Conservation (phyloP, 306 rosid species). For the Cicer pinnatifidum region DNA sequence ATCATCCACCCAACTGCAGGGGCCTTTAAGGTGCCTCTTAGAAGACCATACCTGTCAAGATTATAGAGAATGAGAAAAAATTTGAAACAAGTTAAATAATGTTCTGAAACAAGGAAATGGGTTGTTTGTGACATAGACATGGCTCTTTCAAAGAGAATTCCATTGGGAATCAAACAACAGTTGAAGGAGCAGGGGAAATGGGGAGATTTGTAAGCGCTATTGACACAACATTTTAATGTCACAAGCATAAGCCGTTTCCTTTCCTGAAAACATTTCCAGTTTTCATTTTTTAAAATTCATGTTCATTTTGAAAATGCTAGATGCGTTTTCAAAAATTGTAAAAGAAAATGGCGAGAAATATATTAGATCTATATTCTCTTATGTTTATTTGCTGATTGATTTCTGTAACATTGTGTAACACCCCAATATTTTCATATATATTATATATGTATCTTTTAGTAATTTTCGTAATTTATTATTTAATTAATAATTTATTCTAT, state of each 20-base stretch:
- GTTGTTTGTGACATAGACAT: neutral
- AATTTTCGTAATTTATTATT: too few species aligned
- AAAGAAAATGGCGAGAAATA: too few species aligned
- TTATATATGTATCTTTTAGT: too few species aligned
- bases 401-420: neutral
- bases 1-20: slow-evolving; percentile 99
- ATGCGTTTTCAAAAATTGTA: too few species aligned
- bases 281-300: too few species aligned
- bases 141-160: slow-evolving; percentile 3
- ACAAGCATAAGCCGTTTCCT: neutral
- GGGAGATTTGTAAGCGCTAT: slow-evolving; percentile 15
- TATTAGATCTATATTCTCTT: too few species aligned
- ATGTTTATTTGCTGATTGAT: neutral
- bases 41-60: slow-evolving; percentile 74
- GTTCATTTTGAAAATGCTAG: too few species aligned
- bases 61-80: slow-evolving; percentile 26
- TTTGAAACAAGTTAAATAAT: slow-evolving; percentile 36
- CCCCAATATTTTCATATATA: too few species aligned
- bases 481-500: too few species aligned
- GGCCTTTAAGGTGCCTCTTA: slow-evolving; percentile 85
- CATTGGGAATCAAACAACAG: slow-evolving; percentile 9
- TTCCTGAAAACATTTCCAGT: too few species aligned
- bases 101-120: slow-evolving; percentile 26
- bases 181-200: slow-evolving; percentile 6
- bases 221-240: slow-evolving; percentile 5